Conservation (phyloP, 129 eudicot species). For the Pseudognaphalium luteoalbum region DNA sequence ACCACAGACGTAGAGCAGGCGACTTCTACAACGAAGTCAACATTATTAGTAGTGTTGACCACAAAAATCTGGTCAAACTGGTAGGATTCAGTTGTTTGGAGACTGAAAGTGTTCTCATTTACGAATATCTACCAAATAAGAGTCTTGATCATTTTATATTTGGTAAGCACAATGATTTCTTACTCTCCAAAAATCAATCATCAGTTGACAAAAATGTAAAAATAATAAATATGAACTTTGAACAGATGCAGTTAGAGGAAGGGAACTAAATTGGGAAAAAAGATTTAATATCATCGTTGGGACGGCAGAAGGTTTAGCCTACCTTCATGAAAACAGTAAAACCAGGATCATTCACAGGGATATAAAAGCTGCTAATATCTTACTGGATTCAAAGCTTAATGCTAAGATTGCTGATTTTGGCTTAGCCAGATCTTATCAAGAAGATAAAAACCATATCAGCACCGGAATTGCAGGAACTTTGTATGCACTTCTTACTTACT, state of each 20-base stretch:
- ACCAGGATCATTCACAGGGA: constrained; percentile 72
- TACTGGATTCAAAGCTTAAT: constrained; percentile 65
- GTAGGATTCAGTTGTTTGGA: constrained; percentile 78
- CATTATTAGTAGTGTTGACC: constrained; percentile 73
- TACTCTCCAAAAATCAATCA: constrained; percentile 1
- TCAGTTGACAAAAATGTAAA: not conserved
- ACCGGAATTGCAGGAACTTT: constrained; percentile 87
- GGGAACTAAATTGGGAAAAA: constrained; percentile 69
- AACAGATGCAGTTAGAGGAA: constrained; percentile 61
- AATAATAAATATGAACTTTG: not conserved
- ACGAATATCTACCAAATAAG: constrained; percentile 64
- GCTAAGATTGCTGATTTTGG: constrained; percentile 95
- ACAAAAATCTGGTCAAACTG: constrained; percentile 70
- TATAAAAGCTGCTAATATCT: constrained; percentile 73
- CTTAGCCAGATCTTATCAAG: constrained; percentile 77
- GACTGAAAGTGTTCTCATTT: constrained; percentile 70
- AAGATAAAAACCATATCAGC: constrained; percentile 81
- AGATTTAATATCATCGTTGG: constrained; percentile 59
- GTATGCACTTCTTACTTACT: constrained; percentile 36
- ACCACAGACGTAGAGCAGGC: constrained; percentile 75
- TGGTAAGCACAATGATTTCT: constrained; percentile 35
- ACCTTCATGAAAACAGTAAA: constrained; percentile 83
- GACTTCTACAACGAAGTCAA: constrained; percentile 81
- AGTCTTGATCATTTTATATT: constrained; percentile 77
- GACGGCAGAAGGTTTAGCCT: constrained; percentile 70